phyloP scores from a whole-genome alignment of 352 stramenopile genomes.

The Peronospora belbahrii region DNA sequence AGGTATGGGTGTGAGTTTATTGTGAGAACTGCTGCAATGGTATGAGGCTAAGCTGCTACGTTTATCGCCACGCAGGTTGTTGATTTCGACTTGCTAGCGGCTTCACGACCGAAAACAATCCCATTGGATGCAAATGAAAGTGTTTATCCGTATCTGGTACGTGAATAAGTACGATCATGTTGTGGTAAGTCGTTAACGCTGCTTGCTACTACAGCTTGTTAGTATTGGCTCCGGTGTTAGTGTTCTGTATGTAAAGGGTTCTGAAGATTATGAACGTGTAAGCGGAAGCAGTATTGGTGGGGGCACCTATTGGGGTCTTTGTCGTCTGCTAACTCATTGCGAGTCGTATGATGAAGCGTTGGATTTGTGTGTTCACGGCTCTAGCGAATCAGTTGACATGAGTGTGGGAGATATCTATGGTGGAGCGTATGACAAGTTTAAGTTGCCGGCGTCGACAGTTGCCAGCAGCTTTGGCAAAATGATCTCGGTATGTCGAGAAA shows the following conservation, averaged over 20 bases:
- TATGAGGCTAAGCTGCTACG: conserved; percentile 3
- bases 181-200: background rate
- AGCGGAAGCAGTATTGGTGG: conserved; percentile 97
- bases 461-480: conserved; percentile 96
- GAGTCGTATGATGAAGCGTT: conserved; percentile 79
- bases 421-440: conserved; percentile 91
- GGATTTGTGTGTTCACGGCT: conserved; percentile 69
- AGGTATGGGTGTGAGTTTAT: conserved; percentile 43
- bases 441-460: conserved; percentile 86
- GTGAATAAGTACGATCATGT: conserved; percentile 7
- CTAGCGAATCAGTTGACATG: conserved; percentile 91
- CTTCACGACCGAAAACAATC: conserved; percentile 71
- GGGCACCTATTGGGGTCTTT: conserved; percentile 98
- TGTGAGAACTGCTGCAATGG: background rate
- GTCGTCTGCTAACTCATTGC: conserved; percentile 89
- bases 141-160: conserved; percentile 81
- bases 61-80: conserved; percentile 42
- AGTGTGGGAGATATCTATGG: conserved; percentile 99
- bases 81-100: conserved; percentile 66
- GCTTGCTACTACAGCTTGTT: conserved; percentile 65
- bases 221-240: conserved; percentile 98
- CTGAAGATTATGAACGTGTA: conserved; percentile 93
- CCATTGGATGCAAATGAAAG: conserved; percentile 69
- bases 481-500: conserved; percentile 55
- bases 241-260: conserved; percentile 91